Evolutionary conservation across 2,329 filamentous ascomycete genomes (phyloP).

Genomic region (Ophiostoma populinum): DNA sequence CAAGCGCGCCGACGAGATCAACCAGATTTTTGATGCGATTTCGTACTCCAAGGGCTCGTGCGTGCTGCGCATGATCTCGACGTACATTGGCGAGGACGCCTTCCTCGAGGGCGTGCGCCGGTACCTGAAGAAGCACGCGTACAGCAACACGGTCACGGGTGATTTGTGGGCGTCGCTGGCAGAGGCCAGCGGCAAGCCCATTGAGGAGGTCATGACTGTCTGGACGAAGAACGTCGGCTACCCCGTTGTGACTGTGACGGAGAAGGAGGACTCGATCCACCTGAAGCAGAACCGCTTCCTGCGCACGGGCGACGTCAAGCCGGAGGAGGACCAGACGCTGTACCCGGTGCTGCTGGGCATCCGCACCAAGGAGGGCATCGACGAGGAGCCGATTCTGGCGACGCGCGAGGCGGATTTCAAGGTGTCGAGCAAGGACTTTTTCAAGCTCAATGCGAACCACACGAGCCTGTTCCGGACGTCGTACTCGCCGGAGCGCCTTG

Average conservation of each 20-base stretch:
- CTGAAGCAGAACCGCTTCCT: conserved; percentile 93
- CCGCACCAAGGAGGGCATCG: conserved; percentile 65
- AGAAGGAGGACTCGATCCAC: conserved; percentile 56
- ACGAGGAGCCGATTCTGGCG: conserved; percentile 54
- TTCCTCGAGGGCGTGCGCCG: conserved; percentile 84
- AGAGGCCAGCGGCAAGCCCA: conserved; percentile 78
- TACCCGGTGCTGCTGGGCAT: conserved; percentile 84
- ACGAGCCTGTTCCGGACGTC: conserved; percentile 83
- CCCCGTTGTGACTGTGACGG: conserved; percentile 75
- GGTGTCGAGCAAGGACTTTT: conserved; percentile 68
- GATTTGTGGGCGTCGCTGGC: conserved; percentile 82
- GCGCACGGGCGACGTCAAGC: conserved; percentile 79
- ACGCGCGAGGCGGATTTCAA: conserved; percentile 63
- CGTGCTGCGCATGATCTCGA: conserved; percentile 92
- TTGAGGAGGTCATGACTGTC: conserved; percentile 79
- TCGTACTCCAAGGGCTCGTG: conserved; percentile 96
- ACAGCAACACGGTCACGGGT: conserved; percentile 79
- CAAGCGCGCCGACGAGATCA: conserved; percentile 88
- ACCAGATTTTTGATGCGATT: conserved; percentile 96
- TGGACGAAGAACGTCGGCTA: conserved; percentile 97
- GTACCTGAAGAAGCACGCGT: conserved; percentile 94
- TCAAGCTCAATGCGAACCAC: conserved; percentile 92
- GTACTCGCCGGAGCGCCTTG: conserved; percentile 66
- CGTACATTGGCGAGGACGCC: conserved; percentile 77
- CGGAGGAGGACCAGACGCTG: conserved; percentile 74